Conservation (phyloP, 768 basidiomycete genomes). For the Kwoniella shandongensis region DNA sequence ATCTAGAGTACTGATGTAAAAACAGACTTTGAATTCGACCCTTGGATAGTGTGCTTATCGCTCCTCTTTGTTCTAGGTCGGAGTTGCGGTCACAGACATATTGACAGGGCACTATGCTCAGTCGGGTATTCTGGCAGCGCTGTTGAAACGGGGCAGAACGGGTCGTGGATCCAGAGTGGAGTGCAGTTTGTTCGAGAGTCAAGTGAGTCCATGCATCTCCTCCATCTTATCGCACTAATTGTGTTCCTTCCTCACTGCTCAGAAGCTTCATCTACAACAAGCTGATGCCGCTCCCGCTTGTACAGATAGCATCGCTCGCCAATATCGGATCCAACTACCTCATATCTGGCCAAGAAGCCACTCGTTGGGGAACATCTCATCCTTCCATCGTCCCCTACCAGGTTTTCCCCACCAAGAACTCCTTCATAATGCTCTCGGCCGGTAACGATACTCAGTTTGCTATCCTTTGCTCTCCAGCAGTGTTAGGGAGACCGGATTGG, state of each 20-base stretch:
- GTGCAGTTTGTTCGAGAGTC: slow-evolving; percentile 86
- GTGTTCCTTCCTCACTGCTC: neutral
- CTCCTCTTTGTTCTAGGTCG: too few relatives aligned
- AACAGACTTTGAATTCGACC: too few relatives aligned
- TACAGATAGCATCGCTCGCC: slow-evolving; percentile 79
- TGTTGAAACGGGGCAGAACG: slow-evolving; percentile 76
- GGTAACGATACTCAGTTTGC: slow-evolving; percentile 85
- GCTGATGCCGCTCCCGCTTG: slow-evolving; percentile 2
- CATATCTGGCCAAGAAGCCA: slow-evolving; percentile 76
- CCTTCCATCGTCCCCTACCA: slow-evolving; percentile 93
- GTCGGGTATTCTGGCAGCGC: slow-evolving; percentile 86
- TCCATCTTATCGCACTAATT: neutral
- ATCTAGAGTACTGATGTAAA: too few relatives aligned
- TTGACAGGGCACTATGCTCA: slow-evolving; percentile 80
- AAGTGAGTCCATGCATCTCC: slow-evolving; percentile 58
- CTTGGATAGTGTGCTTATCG: too few relatives aligned
- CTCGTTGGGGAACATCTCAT: slow-evolving; percentile 86
- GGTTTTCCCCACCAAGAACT: slow-evolving; percentile 81
- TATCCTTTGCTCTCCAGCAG: slow-evolving; percentile 60
- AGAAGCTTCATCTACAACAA: neutral
- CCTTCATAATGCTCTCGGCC: slow-evolving; percentile 89
- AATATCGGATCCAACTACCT: slow-evolving; percentile 94
- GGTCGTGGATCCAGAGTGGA: slow-evolving; percentile 89
- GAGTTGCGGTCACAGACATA: slow-evolving; percentile 88
- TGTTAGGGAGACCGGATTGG: slow-evolving; percentile 66